These are phyloP conservation scores for Phytophthora sansomeana DNA, from an alignment of 352 stramenopile species.

Conservation along the genomic window DNA sequence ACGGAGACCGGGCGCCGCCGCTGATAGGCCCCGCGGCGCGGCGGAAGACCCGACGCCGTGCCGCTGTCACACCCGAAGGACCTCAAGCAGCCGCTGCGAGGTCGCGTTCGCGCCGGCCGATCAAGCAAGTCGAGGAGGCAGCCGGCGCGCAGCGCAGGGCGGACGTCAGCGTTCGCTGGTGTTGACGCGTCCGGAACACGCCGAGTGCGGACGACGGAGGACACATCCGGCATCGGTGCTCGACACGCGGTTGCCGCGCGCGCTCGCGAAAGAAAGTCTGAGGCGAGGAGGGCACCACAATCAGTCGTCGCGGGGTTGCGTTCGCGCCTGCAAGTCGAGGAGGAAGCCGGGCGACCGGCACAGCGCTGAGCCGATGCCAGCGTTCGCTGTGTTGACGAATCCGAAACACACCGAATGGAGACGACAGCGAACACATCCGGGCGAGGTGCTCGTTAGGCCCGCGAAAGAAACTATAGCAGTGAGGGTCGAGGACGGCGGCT, in stretches of 20 bases:
- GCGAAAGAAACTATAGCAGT: neutral
- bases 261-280: no score
- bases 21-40: conserved; percentile 21
- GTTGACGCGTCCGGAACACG: no score
- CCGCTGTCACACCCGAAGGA: conserved; percentile 25
- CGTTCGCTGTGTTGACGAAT: neutral
- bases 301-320: neutral
- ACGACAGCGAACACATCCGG: neutral
- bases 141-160: no score
- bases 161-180: no score
- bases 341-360: conserved; percentile 25
- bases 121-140: no score
- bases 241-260: no score
- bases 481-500: neutral
- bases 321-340: conserved; percentile 12
- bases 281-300: conserved; percentile 14
- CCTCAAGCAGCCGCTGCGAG: conserved; percentile 31
- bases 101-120: no score
- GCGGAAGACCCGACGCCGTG: conserved; percentile 24
- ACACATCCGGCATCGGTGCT: no score
- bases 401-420: neutral
- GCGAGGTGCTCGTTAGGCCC: neutral
- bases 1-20: conserved; percentile 5
- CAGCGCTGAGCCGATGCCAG: neutral
- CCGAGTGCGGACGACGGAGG: no score